Evolutionary conservation across 768 basidiomycete species (phyloP).

Genomic region (Coprinellus aureogranulatus): DNA sequence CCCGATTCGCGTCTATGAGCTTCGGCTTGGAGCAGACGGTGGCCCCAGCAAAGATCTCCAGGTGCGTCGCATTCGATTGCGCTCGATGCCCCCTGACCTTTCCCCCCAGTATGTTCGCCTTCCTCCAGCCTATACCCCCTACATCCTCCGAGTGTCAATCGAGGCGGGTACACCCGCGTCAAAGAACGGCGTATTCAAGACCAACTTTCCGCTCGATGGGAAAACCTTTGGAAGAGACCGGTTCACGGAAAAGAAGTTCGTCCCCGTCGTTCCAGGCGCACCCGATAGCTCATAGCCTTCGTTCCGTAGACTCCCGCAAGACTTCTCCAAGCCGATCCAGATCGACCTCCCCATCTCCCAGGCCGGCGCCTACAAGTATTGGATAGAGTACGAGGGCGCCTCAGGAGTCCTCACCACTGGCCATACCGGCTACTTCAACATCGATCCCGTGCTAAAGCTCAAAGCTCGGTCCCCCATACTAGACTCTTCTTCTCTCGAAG

Average conservation of each 20-base stretch:
- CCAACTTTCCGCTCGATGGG: constrained; percentile 95
- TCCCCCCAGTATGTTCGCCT: constrained; percentile 83
- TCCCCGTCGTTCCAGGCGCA: constrained; percentile 10
- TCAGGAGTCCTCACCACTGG: constrained; percentile 68
- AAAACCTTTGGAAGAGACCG: constrained; percentile 75
- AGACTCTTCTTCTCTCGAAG: constrained; percentile 40
- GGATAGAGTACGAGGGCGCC: constrained; percentile 84
- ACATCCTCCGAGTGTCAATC: constrained; percentile 86
- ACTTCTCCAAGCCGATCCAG: constrained; percentile 88
- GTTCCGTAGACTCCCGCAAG: constrained; percentile 65
- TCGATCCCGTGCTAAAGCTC: constrained; percentile 83
- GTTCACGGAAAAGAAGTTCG: constrained; percentile 76
- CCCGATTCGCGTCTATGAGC: constrained; percentile 81
- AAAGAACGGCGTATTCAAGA: constrained; percentile 88
- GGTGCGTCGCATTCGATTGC: constrained; percentile 43
- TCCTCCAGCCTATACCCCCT: constrained; percentile 85
- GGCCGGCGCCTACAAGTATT: constrained; percentile 94
- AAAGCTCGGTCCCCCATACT: constrained; percentile 77
- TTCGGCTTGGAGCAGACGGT: constrained; percentile 85
- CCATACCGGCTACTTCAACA: constrained; percentile 91
- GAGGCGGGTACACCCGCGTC: constrained; percentile 91
- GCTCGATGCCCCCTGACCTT: constrained; percentile 9
- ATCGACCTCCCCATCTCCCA: constrained; percentile 95
- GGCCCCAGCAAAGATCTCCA: constrained; percentile 83
- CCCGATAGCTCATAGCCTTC: constrained; percentile 17